A percentile compares a stretch with the other conserved stretches of the same genome.
Conservation (phyloP, 78 protist genomes). For the Dictyostelium brefeldianum region DNA sequence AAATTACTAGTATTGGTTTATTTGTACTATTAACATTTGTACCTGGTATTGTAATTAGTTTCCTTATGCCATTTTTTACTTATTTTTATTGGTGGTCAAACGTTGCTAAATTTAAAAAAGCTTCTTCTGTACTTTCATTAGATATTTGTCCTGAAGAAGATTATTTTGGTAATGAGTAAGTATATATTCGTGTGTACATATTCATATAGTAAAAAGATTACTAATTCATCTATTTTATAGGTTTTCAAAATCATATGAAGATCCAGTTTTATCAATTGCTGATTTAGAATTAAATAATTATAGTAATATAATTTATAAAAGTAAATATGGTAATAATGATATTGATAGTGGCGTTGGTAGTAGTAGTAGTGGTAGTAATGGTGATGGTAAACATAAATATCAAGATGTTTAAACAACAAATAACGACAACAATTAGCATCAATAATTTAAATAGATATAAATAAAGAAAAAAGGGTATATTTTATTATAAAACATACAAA, state of each 20-base stretch:
- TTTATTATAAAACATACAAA: too few relatives aligned
- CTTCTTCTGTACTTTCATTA: constrained; percentile 20
- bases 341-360: neutral
- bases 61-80: constrained; percentile 61
- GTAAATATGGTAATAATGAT: neutral
- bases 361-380: neutral
- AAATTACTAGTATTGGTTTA: constrained; percentile 54
- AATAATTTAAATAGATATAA: too few relatives aligned
- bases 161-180: constrained; percentile 52
- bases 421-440: too few relatives aligned
- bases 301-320: too few relatives aligned
- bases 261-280: constrained; percentile 36
- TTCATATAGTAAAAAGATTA: too few relatives aligned
- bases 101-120: constrained; percentile 7
- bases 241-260: constrained; percentile 13
- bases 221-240: too few relatives aligned
- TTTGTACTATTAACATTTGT: constrained; percentile 62
- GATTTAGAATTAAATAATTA: constrained; percentile 24
- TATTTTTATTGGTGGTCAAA: constrained; percentile 70
- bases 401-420: neutral
- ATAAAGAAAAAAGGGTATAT: too few relatives aligned
- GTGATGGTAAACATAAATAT: neutral
- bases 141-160: constrained; percentile 69
- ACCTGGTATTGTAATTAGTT: constrained; percentile 66
- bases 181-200: neutral